Evolutionary conservation across 1,139 yeast genomes (phyloP).

Genomic region (Meyerozyma elateridarum): DNA sequence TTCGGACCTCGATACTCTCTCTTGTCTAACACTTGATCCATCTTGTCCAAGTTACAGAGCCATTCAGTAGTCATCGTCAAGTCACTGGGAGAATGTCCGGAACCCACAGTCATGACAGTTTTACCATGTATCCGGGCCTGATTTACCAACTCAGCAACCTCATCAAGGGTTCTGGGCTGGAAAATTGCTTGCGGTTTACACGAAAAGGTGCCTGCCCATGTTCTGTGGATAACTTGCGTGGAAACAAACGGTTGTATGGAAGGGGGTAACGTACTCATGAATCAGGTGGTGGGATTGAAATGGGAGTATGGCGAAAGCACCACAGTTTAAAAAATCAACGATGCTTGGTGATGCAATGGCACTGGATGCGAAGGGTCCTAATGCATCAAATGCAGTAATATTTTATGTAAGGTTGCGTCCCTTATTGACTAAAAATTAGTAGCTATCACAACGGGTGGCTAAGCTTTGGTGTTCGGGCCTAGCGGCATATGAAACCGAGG

Average conservation of each 20-base stretch:
- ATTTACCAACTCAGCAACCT: constrained; percentile 58
- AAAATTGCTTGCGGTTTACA: constrained; percentile 74
- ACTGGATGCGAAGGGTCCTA: too few species aligned
- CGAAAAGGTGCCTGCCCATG: constrained; percentile 90
- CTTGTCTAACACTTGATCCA: constrained; percentile 49
- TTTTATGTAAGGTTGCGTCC: too few species aligned
- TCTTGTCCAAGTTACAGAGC: constrained; percentile 81
- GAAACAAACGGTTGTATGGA: constrained; percentile 31
- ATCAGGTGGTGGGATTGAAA: too few species aligned
- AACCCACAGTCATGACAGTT: constrained; percentile 82
- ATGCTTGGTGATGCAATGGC: too few species aligned
- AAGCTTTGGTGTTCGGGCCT: too few species aligned
- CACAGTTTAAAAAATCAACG: too few species aligned
- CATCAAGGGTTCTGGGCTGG: constrained; percentile 66
- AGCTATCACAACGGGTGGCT: too few species aligned
- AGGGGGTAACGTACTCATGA: too few species aligned
- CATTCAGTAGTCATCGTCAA: constrained; percentile 86
- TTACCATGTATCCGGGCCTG: constrained; percentile 56
- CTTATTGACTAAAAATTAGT: too few species aligned
- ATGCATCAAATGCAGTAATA: too few species aligned
- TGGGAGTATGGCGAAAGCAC: too few species aligned
- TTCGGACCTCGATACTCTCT: constrained; percentile 37
- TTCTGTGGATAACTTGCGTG: constrained; percentile 46
- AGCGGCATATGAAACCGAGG: too few species aligned
- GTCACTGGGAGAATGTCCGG: constrained; percentile 94